Evolutionary conservation across 768 basidiomycete genomes (phyloP), one percentile per base, ranked within the genome.

Genomic region (Rhodosporidiobolus odoratus): DNA sequence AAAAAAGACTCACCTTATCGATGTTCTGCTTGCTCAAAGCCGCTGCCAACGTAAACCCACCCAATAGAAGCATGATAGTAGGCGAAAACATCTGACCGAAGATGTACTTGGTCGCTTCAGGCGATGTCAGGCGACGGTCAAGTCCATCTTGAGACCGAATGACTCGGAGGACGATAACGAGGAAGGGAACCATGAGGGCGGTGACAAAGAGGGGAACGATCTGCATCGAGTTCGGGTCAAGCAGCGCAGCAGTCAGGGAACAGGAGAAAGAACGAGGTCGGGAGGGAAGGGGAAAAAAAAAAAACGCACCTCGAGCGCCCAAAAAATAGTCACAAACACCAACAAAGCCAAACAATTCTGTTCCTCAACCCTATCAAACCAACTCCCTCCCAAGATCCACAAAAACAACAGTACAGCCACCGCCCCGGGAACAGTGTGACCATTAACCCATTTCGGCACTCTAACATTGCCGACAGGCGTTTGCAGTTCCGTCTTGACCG

Each of bases 131-230:
- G 10, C 85, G 83, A 7, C 72, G 64, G 35, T 84, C 82, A 25
- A 78, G 72, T 0, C 82, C 85, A 35, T 89, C 84, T 3, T 80
- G 78, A 32, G 86, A 83, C 4, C 88, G 84, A 37, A 97, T 84
- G 41, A 97, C 89, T 43, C 86, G 86, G 23, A 95, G 81, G n/a
- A 86, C 80, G n/a, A 96, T 89, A 40, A 96, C 84, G 7, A 97
- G 84, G 54, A 95, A 82, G 1, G 96, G 96, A 7, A 98, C 88
- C 59, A 89, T 83, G 74, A 89, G 87, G 4, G 93, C 95, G 0
- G 96, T 99, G n/a, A 95, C 92, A 77, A 98, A 99, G 12, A 98
- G 84, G 3, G 96, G 93, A 68, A 98, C 93, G 32, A 94, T 92
- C 92, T 95, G 73, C 1, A 12, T 12, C 21, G 48, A 50, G 12